These are phyloP conservation scores for Cutaneotrichosporon curvatum DNA, from an alignment of 1,284 basidiomycete genomes.

Conservation along the genomic window DNA sequence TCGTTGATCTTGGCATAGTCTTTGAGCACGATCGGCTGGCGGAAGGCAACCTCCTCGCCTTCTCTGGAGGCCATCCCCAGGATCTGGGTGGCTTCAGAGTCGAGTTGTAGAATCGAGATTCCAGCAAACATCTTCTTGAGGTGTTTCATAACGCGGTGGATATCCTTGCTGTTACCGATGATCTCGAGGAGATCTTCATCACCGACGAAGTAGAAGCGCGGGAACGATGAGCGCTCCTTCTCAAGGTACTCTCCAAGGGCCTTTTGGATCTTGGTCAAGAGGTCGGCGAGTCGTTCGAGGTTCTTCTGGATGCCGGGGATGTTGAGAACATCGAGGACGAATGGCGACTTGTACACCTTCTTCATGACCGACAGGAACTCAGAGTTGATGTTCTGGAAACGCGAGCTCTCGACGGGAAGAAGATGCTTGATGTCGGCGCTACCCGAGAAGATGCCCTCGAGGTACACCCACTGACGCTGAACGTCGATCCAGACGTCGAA, in stretches of 20 bases:
- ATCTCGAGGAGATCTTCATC: constrained; percentile 98
- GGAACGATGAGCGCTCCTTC: constrained; percentile 93
- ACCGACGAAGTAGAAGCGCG: constrained; percentile 99
- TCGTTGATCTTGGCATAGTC: constrained; percentile 98
- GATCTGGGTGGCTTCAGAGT: constrained; percentile 71
- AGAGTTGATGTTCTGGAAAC: constrained; percentile 97
- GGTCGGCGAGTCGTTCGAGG: constrained; percentile 89
- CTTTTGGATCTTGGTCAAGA: constrained; percentile 97
- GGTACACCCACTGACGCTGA: constrained; percentile 98
- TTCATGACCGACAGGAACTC: constrained; percentile 99
- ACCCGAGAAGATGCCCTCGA: constrained; percentile 98
- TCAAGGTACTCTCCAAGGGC: constrained; percentile 98
- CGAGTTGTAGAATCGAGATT: constrained; percentile 79
- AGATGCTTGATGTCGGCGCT: constrained; percentile 98
- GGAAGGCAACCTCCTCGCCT: constrained; percentile 85
- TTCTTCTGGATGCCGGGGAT: constrained; percentile 95
- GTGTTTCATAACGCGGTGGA: constrained; percentile 94
- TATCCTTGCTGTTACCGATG: constrained; percentile 99
- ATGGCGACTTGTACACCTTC: constrained; percentile 98
- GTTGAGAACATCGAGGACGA: constrained; percentile 93
- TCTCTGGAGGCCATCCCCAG: constrained; percentile 84
- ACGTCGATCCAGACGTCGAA: constrained; percentile 99
- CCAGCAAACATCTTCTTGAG: constrained; percentile 99
- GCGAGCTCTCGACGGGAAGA: constrained; percentile 89
- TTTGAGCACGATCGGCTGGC: constrained; percentile 74